These are phyloP conservation scores for Silene coronaria DNA, from an alignment of 179 eudicot species.

Conservation along the genomic window DNA sequence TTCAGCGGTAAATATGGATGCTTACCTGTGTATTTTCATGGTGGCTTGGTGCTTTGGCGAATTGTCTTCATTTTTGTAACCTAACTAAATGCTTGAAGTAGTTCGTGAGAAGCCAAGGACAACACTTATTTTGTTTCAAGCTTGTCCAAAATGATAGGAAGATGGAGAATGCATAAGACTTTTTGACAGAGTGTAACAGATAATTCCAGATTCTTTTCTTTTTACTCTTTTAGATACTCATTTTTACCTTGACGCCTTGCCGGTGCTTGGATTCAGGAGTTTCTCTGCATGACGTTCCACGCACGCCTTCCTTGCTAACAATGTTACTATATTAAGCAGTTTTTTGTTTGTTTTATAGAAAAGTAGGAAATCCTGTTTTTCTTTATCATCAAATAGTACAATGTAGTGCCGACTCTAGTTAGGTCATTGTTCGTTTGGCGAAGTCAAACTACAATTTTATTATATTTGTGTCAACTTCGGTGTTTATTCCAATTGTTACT, in stretches of 20 bases:
- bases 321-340: not conserved
- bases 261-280: not conserved
- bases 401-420: too few species aligned
- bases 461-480: too few species aligned
- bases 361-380: not conserved
- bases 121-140: not conserved
- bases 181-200: not conserved
- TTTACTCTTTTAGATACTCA: not conserved
- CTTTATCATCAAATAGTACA: too few species aligned
- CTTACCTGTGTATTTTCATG: not conserved
- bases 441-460: too few species aligned
- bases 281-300: not conserved
- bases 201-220: not conserved
- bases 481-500: too few species aligned
- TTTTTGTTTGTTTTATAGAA: not conserved
- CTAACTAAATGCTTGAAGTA: not conserved
- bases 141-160: not conserved
- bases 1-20: not conserved
- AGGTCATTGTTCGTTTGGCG: too few species aligned
- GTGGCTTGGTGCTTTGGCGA: not conserved
- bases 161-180: not conserved
- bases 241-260: not conserved
- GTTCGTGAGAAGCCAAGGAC: not conserved
- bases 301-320: not conserved
- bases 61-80: not conserved